A percentile compares a stretch with the other conserved stretches of the same genome.
phyloP scores from a whole-genome alignment of 441 rosid species.

The Adansonia grandidieri region DNA sequence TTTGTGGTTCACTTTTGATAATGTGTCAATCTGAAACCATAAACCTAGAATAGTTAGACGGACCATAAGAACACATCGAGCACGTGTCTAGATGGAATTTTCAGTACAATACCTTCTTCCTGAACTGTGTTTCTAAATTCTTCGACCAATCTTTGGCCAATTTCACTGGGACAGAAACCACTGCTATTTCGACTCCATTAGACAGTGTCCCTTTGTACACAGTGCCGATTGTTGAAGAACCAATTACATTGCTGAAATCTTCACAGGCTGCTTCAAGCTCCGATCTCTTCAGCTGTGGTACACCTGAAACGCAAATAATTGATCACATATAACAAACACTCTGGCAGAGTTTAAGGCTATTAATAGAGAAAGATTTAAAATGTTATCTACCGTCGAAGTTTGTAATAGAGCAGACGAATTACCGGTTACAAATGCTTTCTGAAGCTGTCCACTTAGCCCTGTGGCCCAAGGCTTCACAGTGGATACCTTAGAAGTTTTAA shows the following conservation, averaged over 20 bases:
- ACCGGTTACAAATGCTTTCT: conserved; percentile 70
- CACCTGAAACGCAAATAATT: conserved; percentile 47
- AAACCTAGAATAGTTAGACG: conserved; percentile 22
- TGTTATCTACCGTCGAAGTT: background rate
- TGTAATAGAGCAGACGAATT: conserved; percentile 31
- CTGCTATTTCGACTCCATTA: conserved; percentile 67
- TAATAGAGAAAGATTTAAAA: background rate
- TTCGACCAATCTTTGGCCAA: conserved; percentile 59
- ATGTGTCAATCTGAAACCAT: conserved; percentile 49
- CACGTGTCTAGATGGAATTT: background rate
- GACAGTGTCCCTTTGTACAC: conserved; percentile 76
- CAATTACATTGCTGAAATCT: conserved; percentile 73
- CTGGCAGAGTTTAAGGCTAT: conserved; percentile 13
- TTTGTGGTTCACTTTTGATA: conserved; percentile 64
- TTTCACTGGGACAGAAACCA: conserved; percentile 47
- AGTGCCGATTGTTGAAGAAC: conserved; percentile 57
- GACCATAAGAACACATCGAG: conserved; percentile 16
- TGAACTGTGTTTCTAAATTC: conserved; percentile 56
- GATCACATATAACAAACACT: conserved; percentile 1
- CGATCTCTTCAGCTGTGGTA: conserved; percentile 61
- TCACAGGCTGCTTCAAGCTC: conserved; percentile 77
- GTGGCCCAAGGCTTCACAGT: conserved; percentile 79
- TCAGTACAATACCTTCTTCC: conserved; percentile 50
- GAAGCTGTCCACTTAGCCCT: conserved; percentile 76
- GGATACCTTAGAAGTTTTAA: conserved; percentile 38